A percentile compares a stretch with the other conserved stretches of the same genome.
These are phyloP conservation scores for Trichoderma arundinaceum DNA, from an alignment of 2,329 filamentous ascomycete species.

Conservation along the genomic window DNA sequence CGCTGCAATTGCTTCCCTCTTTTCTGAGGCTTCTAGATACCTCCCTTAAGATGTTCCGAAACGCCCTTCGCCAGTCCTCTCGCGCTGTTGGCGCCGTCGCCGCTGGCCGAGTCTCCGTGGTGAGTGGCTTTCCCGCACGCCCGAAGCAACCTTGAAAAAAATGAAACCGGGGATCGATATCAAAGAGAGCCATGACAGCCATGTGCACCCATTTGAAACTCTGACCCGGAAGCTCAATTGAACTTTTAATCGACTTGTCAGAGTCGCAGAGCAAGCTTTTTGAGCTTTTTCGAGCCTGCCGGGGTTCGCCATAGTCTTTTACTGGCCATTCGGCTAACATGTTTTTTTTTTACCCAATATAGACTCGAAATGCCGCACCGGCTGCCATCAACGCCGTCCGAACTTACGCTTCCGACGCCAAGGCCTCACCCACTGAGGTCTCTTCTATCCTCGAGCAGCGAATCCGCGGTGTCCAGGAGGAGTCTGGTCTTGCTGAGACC, in stretches of 20 bases:
- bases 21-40: slow-evolving; percentile 57
- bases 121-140: slow-evolving; percentile 68
- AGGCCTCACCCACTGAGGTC: slow-evolving; percentile 96
- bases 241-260: slow-evolving; percentile 31
- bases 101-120: slow-evolving; percentile 88
- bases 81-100: slow-evolving; percentile 93
- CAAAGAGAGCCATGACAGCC: slow-evolving; percentile 44
- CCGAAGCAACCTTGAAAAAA: slow-evolving; percentile 45
- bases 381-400: slow-evolving; percentile 77
- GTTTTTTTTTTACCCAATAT: slow-evolving; percentile 52
- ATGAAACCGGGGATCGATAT: slow-evolving; percentile 46
- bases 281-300: slow-evolving; percentile 42
- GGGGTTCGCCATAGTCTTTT: slow-evolving; percentile 33
- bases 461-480: slow-evolving; percentile 98
- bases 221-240: slow-evolving; percentile 47
- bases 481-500: slow-evolving; percentile 95
- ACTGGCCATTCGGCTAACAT: slow-evolving; percentile 59
- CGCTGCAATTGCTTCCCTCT: slow-evolving; percentile 67
- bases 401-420: slow-evolving; percentile 89
- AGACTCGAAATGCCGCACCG: slow-evolving; percentile 88
- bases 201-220: slow-evolving; percentile 44
- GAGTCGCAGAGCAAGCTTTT: slow-evolving; percentile 37
- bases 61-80: slow-evolving; percentile 95
- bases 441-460: slow-evolving; percentile 99
- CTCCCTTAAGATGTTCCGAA: slow-evolving; percentile 86